Evolutionary conservation across 108 stramenopile species (phyloP), one percentile per base, ranked within the genome.

Genomic region (Skeletonema marinoi): DNA sequence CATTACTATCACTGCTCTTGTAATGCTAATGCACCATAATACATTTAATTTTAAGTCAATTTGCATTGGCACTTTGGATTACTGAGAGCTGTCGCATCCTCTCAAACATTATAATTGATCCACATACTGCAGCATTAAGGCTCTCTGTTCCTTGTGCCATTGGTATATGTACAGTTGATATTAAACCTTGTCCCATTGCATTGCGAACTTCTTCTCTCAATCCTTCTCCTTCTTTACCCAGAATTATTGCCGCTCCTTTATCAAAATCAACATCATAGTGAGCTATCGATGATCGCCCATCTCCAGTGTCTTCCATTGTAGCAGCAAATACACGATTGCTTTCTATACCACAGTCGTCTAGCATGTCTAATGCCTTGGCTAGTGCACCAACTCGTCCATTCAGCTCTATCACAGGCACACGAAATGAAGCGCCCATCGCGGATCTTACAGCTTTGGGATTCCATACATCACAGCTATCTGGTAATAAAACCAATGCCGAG

Each of bases 61-160:
- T 46, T 4, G 16, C 3, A 46, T 16, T 46, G 44, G 16, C 25
- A 56, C 54, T 56, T 25, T 25, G 25, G 9, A 56, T 25, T 5
- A n/a, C 54, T n/a, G 54, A 56, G 54, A 56, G 63, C 66, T 88
- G 89, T 44, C 91, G 86, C 78, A 84, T 63, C 63, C 89, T 88
- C 62, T 96, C 95, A 81, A 93, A 94, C 87, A 96, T 75, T 1
- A 96, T 86, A 5, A 93, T 88, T 73, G 90, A 90, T 11, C 95
- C 95, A 85, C 92, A 91, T 29, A 94, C 78, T 14, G 92, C 93
- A 9, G 92, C 95, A 78, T 96, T 96, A 73, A 96, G 74, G 61
- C 91, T 92, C 85, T 96, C 95, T 35, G 89, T 90, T 4, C 88
- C 91, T n/a, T 74, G 64, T 59, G 87, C 78, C 93, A 96, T 94